Evolutionary conservation across 768 basidiomycete genomes (phyloP).

Genomic region (Podaxis sp.): DNA sequence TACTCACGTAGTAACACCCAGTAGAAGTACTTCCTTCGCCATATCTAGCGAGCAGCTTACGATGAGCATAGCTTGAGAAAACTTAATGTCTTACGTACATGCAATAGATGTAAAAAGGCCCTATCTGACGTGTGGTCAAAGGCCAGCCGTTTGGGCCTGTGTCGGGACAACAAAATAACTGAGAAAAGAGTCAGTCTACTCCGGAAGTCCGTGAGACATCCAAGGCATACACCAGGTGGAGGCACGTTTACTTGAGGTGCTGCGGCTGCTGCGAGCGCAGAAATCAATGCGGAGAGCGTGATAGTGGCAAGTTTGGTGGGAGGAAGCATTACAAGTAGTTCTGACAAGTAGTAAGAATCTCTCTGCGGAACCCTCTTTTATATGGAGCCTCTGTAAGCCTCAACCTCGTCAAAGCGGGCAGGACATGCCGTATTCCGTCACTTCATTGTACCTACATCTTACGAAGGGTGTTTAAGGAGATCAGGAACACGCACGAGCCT

Average conservation of each 20-base stretch:
- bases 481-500: too few species aligned
- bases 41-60: not conserved
- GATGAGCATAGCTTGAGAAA: not conserved
- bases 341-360: not conserved
- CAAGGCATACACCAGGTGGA: conserved; percentile 2
- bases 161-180: conserved; percentile 15
- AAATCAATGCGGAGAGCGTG: not conserved
- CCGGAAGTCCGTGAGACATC: not conserved
- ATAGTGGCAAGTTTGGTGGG: not conserved
- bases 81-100: conserved; percentile 2
- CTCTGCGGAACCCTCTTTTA: not conserved
- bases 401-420: not conserved
- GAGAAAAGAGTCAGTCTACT: not conserved
- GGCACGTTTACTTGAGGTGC: conserved; percentile 4
- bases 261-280: not conserved
- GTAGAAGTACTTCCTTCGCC: conserved; percentile 1
- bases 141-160: conserved; percentile 10
- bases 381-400: not conserved
- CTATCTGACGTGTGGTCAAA: conserved; percentile 8
- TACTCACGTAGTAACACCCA: conserved; percentile 3
- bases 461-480: too few species aligned
- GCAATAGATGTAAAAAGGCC: conserved; percentile 15
- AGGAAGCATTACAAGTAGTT: not conserved
- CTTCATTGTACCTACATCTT: not conserved
- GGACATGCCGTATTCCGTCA: not conserved